These are phyloP conservation scores for Scheffersomyces stambukii DNA, from an alignment of 1,139 yeast species.

Conservation along the genomic window DNA sequence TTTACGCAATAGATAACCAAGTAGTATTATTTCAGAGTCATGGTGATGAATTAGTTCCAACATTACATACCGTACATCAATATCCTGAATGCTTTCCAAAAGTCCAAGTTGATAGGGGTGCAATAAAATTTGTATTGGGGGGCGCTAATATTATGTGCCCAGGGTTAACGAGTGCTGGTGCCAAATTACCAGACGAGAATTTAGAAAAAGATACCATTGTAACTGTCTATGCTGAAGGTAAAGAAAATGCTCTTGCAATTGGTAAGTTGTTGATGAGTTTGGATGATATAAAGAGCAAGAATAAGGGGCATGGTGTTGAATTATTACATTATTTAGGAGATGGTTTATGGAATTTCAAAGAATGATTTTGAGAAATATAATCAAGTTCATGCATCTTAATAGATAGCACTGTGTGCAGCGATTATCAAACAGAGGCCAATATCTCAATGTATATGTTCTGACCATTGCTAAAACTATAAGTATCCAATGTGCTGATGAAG, in stretches of 20 bases:
- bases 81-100: constrained; percentile 79
- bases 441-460: constrained; percentile 16
- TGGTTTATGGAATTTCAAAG: constrained; percentile 69
- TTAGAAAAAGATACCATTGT: constrained; percentile 67
- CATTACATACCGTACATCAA: constrained; percentile 73
- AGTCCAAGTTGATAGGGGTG: constrained; percentile 94
- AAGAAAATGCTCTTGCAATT: constrained; percentile 84
- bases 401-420: constrained; percentile 3
- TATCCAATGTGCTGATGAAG: constrained; percentile 32
- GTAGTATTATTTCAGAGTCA: constrained; percentile 80
- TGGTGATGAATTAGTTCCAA: constrained; percentile 71
- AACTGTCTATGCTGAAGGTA: constrained; percentile 87
- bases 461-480: constrained; percentile 24
- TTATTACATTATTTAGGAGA: constrained; percentile 84
- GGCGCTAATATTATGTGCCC: constrained; percentile 99
- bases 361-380: constrained; percentile 10
- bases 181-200: constrained; percentile 69
- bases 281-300: constrained; percentile 76
- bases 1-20: constrained; percentile 49
- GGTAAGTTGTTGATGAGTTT: constrained; percentile 87
- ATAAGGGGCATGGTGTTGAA: constrained; percentile 91
- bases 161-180: constrained; percentile 91
- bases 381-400: neutral
- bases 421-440: constrained; percentile 3
- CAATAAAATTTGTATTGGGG: constrained; percentile 86